Conservation (phyloP, 169 alveolate species). For the Nephromyces sp. region DNA sequence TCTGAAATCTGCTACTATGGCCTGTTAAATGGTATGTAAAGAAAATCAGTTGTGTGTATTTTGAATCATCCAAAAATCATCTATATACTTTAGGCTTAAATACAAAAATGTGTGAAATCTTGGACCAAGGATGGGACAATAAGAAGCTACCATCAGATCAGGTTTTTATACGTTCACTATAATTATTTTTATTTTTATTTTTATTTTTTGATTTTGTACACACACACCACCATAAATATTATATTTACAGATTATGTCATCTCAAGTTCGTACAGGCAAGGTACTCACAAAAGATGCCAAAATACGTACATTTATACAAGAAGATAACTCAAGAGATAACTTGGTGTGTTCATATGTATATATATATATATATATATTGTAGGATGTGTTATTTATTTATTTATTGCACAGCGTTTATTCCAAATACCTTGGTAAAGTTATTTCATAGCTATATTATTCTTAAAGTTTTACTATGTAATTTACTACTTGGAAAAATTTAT, state of each 20-base stretch:
- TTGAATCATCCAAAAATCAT: no score
- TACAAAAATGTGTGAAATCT: no score
- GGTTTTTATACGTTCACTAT: neutral
- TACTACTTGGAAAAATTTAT: no score
- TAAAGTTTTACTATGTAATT: no score
- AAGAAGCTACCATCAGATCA: neutral
- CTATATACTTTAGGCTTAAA: no score
- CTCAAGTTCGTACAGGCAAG: conserved; percentile 28
- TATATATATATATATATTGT: no score
- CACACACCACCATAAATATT: neutral
- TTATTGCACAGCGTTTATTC: no score
- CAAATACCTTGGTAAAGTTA: no score
- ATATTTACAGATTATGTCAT: neutral
- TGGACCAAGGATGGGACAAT: no score
- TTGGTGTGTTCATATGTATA: neutral
- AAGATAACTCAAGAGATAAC: conserved; percentile 6
- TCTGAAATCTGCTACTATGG: conserved; percentile 37
- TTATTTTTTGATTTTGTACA: neutral
- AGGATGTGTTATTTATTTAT: no score
- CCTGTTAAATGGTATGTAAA: conserved; percentile 14
- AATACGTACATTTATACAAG: conserved; percentile 41
- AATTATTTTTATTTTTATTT: neutral
- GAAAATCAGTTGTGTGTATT: neutral
- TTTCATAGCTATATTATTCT: no score
- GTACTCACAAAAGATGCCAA: conserved; percentile 38